Base-by-base conservation (phyloP, 2,329 filamentous ascomycete species). In the Colletotrichum paranaense region DNA sequence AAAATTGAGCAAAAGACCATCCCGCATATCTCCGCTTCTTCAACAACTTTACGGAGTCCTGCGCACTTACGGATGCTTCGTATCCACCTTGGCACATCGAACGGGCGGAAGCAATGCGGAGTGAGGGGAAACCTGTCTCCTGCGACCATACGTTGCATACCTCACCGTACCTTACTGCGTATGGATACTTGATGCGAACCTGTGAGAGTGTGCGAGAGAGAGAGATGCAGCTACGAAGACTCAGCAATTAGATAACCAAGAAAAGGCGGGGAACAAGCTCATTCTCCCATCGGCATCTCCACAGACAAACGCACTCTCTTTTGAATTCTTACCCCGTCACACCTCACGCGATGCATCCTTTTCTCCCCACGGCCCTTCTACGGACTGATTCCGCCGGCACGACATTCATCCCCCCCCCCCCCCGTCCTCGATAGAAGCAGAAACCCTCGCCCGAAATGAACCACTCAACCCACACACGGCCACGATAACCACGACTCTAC, bases 361-460 rank as follows among this genome's bases (percentile, higher is more conserved):
- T 30, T 22, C 57, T 35, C 46, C 24, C 24, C 60, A 49, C 70
- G 70, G 70, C 70, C 66, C 66, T 65, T 65, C 55, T 65, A 30
- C 70, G 59, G 66, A 32, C 42, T 57, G 66, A 62, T 60, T 68
- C 66, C 56, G 28, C 32, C 12, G 30, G 38, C 49, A 24, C 19
- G 28, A 57, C 24, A 55, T 12, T 46, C 22, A 52, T 60, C 57
- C 19, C 67, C 35, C n/a, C 26, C 26, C 28, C 16, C 8, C 12
- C 24, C 63, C 24, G 19, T 49, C 42, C 42, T n/a, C 26, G 26
- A 32, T 26, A 32, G 11, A 49, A 53, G 46, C 46, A 7, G 24
- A 30, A 28, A 56, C 16, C 11, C 42, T 63, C 42, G 42, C 28
- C 28, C 28, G 42, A 53, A 63, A 24, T 35, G 3, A 7, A 14